Percentiles rank a stretch among this genome's conserved stretches.
phyloP scores from a whole-genome alignment of 129 eudicot species.

The Cynara cardunculus region DNA sequence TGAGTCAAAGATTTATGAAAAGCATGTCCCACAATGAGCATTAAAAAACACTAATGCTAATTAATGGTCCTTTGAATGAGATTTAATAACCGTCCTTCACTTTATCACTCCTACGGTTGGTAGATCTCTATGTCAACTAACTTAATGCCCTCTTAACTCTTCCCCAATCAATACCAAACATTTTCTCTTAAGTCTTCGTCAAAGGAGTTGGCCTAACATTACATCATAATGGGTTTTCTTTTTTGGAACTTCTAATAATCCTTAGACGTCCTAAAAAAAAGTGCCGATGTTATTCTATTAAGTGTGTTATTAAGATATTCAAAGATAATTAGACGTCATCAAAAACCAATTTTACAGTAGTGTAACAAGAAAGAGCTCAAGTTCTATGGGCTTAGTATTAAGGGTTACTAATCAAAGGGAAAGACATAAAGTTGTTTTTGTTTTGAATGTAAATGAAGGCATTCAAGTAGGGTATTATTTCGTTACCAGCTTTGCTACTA shows the following conservation, averaged over 20 bases:
- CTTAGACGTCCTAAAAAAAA: not conserved
- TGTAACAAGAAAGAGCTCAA: not conserved
- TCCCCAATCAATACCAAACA: not conserved
- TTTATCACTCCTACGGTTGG: conserved; percentile 7
- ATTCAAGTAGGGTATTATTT: no score
- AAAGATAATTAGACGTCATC: not conserved
- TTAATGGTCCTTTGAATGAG: conserved; percentile 20
- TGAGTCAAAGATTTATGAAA: conserved; percentile 10
- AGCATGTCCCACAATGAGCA: conserved; percentile 14
- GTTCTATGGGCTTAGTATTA: not conserved
- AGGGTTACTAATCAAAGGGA: no score
- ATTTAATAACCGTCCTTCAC: conserved; percentile 22
- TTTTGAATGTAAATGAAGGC: no score
- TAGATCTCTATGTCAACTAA: not conserved
- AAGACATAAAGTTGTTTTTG: no score
- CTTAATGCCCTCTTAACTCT: not conserved
- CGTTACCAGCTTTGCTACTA: no score
- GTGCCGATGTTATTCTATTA: no score
- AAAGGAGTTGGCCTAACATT: not conserved
- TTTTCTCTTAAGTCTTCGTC: not conserved
- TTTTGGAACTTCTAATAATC: not conserved
- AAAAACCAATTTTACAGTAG: no score
- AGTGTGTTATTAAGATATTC: no score
- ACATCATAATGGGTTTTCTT: not conserved
- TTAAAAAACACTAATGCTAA: conserved; percentile 19